Evolutionary conservation across 257 asterid genomes (phyloP).

Genomic region (Primulina huaijiensis): DNA sequence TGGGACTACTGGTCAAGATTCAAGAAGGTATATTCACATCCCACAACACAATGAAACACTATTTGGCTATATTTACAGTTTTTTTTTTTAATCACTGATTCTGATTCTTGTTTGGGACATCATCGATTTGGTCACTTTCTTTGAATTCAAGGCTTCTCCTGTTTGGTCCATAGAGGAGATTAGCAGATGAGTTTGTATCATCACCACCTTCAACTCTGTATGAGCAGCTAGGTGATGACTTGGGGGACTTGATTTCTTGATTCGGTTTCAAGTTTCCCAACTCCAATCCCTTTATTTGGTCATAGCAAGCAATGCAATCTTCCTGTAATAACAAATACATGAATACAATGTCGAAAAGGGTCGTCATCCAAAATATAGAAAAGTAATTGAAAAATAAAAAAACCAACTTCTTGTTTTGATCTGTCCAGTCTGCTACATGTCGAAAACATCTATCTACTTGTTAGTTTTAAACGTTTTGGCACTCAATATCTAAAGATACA

Average conservation of each 20-base stretch:
- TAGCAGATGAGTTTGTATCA: constrained; percentile 32
- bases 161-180: constrained; percentile 28
- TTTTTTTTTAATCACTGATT: not conserved
- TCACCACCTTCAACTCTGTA: constrained; percentile 19
- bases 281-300: constrained; percentile 30
- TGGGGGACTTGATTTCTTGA: constrained; percentile 37
- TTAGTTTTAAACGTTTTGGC: too few relatives aligned
- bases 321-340: constrained; percentile 35
- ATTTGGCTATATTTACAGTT: not conserved
- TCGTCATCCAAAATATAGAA: too few relatives aligned
- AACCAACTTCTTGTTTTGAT: too few relatives aligned
- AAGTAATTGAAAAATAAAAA: too few relatives aligned
- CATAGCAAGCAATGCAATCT: constrained; percentile 39
- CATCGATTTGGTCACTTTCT: constrained; percentile 30
- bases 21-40: constrained; percentile 11
- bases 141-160: constrained; percentile 53
- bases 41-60: not conserved
- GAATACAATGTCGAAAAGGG: not conserved
- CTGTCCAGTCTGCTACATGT: too few relatives aligned
- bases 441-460: not conserved
- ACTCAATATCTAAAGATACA: too few relatives aligned
- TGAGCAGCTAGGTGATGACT: constrained; percentile 36
- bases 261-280: constrained; percentile 20
- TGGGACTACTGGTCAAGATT: constrained; percentile 15
- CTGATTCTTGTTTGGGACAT: constrained; percentile 26